Conservation (phyloP, 768 basidiomycete species). For the Fistulinella prunicolor region DNA sequence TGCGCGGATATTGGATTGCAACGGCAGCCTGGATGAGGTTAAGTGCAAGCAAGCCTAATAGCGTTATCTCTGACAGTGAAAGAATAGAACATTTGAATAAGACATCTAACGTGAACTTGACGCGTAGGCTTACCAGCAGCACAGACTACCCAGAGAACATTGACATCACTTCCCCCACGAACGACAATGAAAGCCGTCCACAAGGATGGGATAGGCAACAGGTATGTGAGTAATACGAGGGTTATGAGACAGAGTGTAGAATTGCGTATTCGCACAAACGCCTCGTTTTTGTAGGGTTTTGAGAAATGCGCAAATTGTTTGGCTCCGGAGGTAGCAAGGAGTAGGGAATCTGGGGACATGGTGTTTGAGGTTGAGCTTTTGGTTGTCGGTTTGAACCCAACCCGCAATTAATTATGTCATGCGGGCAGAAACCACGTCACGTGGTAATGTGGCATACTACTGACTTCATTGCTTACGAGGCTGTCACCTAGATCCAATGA, state of each 20-base stretch:
- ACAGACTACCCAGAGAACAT: slow-evolving; percentile 24
- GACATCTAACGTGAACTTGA: background rate
- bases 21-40: slow-evolving; percentile 36
- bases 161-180: slow-evolving; percentile 9
- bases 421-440: too few relatives aligned
- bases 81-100: too few relatives aligned
- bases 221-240: slow-evolving; percentile 34
- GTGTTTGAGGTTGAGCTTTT: too few relatives aligned
- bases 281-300: slow-evolving; percentile 38
- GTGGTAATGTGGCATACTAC: too few relatives aligned
- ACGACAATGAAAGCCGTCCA: slow-evolving; percentile 36
- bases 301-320: slow-evolving; percentile 22
- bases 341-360: slow-evolving; percentile 22
- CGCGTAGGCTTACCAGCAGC: slow-evolving; percentile 27
- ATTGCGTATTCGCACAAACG: slow-evolving; percentile 38
- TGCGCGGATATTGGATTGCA: slow-evolving; percentile 37
- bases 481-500: too few relatives aligned
- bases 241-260: slow-evolving; percentile 34
- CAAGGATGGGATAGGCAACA: slow-evolving; percentile 37
- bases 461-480: too few relatives aligned
- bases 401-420: too few relatives aligned
- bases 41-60: slow-evolving; percentile 30
- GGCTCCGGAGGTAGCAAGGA: slow-evolving; percentile 23
- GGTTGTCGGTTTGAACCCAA: too few relatives aligned
- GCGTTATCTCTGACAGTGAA: slow-evolving; percentile 26